Percentiles rank a stretch among this genome's conserved stretches.
Conservation (phyloP, 139 green algal genomes). For the Picochlorum costavermella region DNA sequence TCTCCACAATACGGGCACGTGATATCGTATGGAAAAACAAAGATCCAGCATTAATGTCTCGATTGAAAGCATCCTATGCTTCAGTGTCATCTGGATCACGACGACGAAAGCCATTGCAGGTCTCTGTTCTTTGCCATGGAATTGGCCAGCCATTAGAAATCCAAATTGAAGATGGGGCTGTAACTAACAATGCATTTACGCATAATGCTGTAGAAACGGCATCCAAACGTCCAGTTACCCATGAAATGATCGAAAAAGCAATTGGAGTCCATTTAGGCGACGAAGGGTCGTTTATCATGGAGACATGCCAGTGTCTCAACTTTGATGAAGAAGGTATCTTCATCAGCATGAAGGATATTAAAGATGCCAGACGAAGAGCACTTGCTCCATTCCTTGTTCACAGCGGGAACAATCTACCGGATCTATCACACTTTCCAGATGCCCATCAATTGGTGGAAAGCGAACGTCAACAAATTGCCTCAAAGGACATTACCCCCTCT, state of each 20-base stretch:
- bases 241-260: slow-evolving; percentile 33
- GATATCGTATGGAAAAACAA: slow-evolving; percentile 62
- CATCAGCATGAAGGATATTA: slow-evolving; percentile 47
- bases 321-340: slow-evolving; percentile 48
- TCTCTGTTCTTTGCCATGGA: slow-evolving; percentile 23
- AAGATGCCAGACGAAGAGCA: slow-evolving; percentile 50
- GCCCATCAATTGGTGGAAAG: neutral
- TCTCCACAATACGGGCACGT: slow-evolving; percentile 12
- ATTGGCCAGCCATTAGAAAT: slow-evolving; percentile 21
- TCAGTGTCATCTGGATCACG: slow-evolving; percentile 15
- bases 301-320: slow-evolving; percentile 32
- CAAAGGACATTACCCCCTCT: neutral
- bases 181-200: slow-evolving; percentile 10
- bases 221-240: slow-evolving; percentile 20
- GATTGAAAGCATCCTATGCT: slow-evolving; percentile 35
- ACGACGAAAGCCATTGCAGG: slow-evolving; percentile 38
- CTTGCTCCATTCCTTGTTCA: slow-evolving; percentile 39
- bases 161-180: slow-evolving; percentile 9
- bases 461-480: neutral
- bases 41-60: slow-evolving; percentile 42
- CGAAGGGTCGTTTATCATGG: slow-evolving; percentile 30
- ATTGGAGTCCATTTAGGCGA: slow-evolving; percentile 51
- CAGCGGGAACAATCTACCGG: neutral
- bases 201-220: slow-evolving; percentile 17
- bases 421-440: neutral